Evolutionary conservation across 1,139 yeast genomes (phyloP), one percentile per base, ranked within the genome.

Genomic region (Yamadazyma dendronema): DNA sequence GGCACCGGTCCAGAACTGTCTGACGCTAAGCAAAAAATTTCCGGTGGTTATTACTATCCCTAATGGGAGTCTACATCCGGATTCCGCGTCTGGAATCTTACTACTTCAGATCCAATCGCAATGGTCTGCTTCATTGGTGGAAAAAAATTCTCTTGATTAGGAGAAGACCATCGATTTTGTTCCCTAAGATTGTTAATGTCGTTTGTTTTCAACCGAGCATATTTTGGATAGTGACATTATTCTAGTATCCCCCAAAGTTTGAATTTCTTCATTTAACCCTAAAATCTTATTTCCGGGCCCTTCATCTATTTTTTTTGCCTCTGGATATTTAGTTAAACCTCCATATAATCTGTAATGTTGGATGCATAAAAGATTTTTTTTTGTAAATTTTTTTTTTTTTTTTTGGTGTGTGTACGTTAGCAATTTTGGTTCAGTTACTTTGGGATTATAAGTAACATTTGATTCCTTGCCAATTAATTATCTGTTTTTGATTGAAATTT

Each of bases 381-480:
- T 8, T 19, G 10, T 26, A 12, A 11, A 24, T 33, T 27, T 26
- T 26, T 26, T 31, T 8, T 19, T 19, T 19, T 19, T 7, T 19
- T 19, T 19, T 19, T 19, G 8, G 9, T 19, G 22, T 19, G 22
- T 19, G 22, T 19, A 9, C 8, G 22, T n/a, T 19, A 19, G 22
- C 22, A 19, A 19, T 19, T 19, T 19, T 19, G n/a, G n/a, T n/a
- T n/a, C n/a, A n/a, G n/a, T n/a, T n/a, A 7, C 22, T 7, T n/a
- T n/a, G 13, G 12, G 12, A 25, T 19, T 33, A 33, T 33, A 33
- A 33, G 35, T 33, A 33, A 27, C 21, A 33, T 24, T 21, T 24
- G 27, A 24, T 24, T 24, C 27, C 27, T 24, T 24, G 13, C 8
- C 8, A 12, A 8, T n/a, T 24, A 12, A 6, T 11, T 24, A 8